phyloP scores from a whole-genome alignment of 208 protist species.

The Crithidia thermophila region DNA sequence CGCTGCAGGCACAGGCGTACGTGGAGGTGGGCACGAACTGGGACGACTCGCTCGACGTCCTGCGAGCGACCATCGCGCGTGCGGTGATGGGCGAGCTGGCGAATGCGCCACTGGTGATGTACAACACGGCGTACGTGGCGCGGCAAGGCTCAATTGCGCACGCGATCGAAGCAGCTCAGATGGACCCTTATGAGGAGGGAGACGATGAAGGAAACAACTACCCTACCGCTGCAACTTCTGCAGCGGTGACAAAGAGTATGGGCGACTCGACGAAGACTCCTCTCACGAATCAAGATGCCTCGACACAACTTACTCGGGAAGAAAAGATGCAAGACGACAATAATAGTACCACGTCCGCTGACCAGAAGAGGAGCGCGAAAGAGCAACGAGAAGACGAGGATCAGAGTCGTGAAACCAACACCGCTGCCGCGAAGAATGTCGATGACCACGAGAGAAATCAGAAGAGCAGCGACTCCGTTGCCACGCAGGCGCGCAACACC shows the following conservation, averaged over 20 bases:
- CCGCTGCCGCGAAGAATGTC: too few relatives aligned
- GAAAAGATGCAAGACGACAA: too few relatives aligned
- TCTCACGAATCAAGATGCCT: too few relatives aligned
- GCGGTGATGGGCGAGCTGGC: slow-evolving; percentile 55
- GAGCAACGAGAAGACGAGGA: too few relatives aligned
- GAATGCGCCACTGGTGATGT: slow-evolving; percentile 26
- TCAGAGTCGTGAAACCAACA: too few relatives aligned
- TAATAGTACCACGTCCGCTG: too few relatives aligned
- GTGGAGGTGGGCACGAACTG: slow-evolving; percentile 42
- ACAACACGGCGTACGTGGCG: slow-evolving; percentile 7
- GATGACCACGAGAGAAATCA: too few relatives aligned
- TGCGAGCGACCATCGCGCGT: slow-evolving; percentile 50
- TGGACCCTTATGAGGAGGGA: slow-evolving; percentile 2
- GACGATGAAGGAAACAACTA: background rate
- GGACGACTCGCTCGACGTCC: slow-evolving; percentile 33
- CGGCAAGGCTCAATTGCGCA: slow-evolving; percentile 23
- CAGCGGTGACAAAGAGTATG: background rate
- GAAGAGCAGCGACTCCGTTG: too few relatives aligned
- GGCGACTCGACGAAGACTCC: background rate
- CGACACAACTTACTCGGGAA: too few relatives aligned
- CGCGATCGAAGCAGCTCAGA: slow-evolving; percentile 22
- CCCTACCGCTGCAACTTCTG: background rate
- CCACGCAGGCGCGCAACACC: too few relatives aligned
- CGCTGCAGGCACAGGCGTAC: slow-evolving; percentile 46
- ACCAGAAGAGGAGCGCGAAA: too few relatives aligned